Evolutionary conservation across 768 basidiomycete species (phyloP).

Genomic region (Kondoa malvinella): DNA sequence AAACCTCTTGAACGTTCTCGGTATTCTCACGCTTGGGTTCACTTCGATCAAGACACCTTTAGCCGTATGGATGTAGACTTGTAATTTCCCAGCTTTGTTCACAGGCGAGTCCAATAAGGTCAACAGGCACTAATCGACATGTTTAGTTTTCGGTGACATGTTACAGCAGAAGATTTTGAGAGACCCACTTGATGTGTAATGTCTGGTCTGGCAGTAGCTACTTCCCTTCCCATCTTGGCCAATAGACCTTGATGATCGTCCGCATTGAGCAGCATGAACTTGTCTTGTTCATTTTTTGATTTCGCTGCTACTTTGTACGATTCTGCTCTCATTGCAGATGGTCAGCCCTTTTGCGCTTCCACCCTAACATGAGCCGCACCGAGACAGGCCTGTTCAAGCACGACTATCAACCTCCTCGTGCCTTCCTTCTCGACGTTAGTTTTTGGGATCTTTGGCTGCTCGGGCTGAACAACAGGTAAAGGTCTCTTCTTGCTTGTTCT

Average conservation of each 20-base stretch:
- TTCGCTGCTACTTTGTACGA: constrained; percentile 31
- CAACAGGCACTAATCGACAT: constrained; percentile 55
- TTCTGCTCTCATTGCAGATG: constrained; percentile 23
- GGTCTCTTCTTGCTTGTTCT: constrained; percentile 4
- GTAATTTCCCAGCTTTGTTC: constrained; percentile 89
- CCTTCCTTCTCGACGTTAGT: constrained; percentile 36
- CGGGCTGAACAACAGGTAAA: background rate
- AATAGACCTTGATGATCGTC: constrained; percentile 98
- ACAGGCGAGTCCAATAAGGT: constrained; percentile 92
- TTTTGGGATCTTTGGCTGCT: constrained; percentile 19
- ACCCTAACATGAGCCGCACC: constrained; percentile 49
- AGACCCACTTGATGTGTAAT: constrained; percentile 83
- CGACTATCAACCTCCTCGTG: constrained; percentile 59
- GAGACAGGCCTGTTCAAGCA: constrained; percentile 84
- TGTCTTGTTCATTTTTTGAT: constrained; percentile 52
- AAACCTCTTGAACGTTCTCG: constrained; percentile 95
- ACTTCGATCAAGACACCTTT: constrained; percentile 94
- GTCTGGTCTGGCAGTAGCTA: constrained; percentile 96
- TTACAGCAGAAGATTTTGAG: background rate
- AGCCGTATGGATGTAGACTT: constrained; percentile 95
- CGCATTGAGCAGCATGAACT: constrained; percentile 92
- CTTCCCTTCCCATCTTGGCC: constrained; percentile 92
- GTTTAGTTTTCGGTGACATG: background rate
- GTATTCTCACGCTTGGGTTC: constrained; percentile 93
- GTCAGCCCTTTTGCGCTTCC: too few relatives aligned